Percentiles rank a stretch among this genome's conserved stretches.
phyloP scores from a whole-genome alignment of 148 eudicot species.

The Cornus suecica region DNA sequence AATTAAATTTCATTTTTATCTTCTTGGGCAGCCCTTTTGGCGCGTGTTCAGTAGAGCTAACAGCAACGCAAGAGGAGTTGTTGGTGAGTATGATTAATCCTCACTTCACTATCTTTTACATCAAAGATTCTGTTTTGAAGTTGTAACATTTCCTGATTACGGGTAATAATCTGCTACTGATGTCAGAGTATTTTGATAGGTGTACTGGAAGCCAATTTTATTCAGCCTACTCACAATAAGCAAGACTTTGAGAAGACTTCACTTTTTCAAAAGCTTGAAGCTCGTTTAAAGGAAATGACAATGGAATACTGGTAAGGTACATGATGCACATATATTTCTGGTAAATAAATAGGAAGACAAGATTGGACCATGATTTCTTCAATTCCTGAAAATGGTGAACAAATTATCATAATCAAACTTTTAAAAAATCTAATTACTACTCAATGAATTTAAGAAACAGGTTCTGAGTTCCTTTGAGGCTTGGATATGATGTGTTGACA shows the following conservation, averaged over 20 bases:
- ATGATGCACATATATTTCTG: background rate
- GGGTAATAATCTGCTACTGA: background rate
- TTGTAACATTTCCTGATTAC: background rate
- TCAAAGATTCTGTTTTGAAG: background rate
- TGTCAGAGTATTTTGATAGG: constrained; percentile 27
- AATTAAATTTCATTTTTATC: constrained; percentile 7
- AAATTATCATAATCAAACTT: too few relatives aligned
- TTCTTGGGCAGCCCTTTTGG: constrained; percentile 57
- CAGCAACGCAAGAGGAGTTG: constrained; percentile 57
- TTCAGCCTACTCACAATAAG: constrained; percentile 61
- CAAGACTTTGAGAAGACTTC: constrained; percentile 70
- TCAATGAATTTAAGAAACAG: too few relatives aligned
- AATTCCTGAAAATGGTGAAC: too few relatives aligned
- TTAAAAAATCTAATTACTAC: too few relatives aligned
- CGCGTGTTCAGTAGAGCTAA: constrained; percentile 27
- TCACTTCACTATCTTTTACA: background rate
- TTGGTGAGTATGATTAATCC: constrained; percentile 35
- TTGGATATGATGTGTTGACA: too few relatives aligned
- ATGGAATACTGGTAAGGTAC: constrained; percentile 58
- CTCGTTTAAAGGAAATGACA: constrained; percentile 56
- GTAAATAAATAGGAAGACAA: background rate
- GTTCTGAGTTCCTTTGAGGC: too few relatives aligned
- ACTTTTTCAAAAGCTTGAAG: constrained; percentile 61
- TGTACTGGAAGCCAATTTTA: constrained; percentile 53
- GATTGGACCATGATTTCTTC: background rate